Base-by-base conservation (phyloP, 495 filamentous ascomycete genomes). In the Podospora comata region DNA sequence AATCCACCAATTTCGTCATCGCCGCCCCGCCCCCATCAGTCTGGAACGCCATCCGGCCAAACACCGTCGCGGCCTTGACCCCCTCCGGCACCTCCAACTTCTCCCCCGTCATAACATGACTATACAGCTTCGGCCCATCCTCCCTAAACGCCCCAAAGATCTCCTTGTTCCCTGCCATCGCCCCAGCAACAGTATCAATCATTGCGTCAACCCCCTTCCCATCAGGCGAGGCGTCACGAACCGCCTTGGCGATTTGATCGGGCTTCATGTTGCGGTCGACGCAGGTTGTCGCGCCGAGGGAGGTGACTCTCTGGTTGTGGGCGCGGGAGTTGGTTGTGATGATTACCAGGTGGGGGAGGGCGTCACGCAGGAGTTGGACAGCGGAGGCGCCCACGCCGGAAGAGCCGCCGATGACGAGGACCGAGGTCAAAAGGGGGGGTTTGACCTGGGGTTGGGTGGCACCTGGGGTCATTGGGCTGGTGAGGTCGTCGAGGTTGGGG, bases 401-500 rank as follows among this genome's bases (percentile, higher is more conserved):
- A 67, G 76, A 77, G 20, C 79, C 82, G 62, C 82, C 82, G 0
- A 84, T 65, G 19, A 84, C 70, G 11, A 83, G 79, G 58, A 83
- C 68, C 0, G 79, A 78, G 44, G 72, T 71, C 28, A 68, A 34
- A 64, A 28, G 23, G 20, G 23, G 20, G 6, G 56, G 34, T 16
- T 68, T n/a, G n/a, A 16, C 15, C 3, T 27, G 60, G 30, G n/a
- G 16, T 4, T 61, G 20, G n/a, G 65, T 16, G 0, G n/a, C n/a
- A 3, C 23, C 39, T 18, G 27, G 18, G 28, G 65, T 48, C 18
- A 66, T 39, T 0, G 65, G 65, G 57, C 54, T 39, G 54, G 53
- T 20, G 58, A 62, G 65, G 27, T 65, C 28, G 57, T 71, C 55
- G 53, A 59, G 32, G 66, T 62, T 44, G 16, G 65, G 28, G 71